Conservation (phyloP, 345 rosid species). For the Aquilaria sinensis region DNA sequence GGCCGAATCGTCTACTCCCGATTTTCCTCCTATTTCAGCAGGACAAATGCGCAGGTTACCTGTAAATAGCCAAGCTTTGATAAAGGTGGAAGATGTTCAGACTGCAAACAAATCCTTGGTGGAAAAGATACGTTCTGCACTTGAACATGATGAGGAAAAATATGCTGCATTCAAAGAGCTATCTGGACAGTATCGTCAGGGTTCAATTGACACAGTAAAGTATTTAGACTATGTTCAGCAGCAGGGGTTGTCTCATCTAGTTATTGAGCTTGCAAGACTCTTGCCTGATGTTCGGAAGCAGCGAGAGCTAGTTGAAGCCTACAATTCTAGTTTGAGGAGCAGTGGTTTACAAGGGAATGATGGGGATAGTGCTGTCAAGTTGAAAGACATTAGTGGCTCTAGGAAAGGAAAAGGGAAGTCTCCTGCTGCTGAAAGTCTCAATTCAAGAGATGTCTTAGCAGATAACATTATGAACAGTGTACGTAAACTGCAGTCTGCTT, state of each 20-base stretch:
- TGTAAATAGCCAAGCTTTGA: constrained; percentile 24
- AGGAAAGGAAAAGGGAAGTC: constrained; percentile 42
- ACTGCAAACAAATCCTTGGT: constrained; percentile 78
- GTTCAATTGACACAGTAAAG: constrained; percentile 46
- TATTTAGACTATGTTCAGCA: constrained; percentile 65
- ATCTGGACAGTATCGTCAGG: constrained; percentile 79
- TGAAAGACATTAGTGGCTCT: constrained; percentile 20
- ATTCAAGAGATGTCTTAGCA: constrained; percentile 45
- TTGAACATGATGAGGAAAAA: constrained; percentile 62
- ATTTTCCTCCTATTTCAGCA: constrained; percentile 83
- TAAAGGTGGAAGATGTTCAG: constrained; percentile 46
- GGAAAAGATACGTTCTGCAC: constrained; percentile 68
- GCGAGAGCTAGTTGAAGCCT: constrained; percentile 68
- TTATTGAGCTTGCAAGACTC: constrained; percentile 76
- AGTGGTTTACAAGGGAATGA: constrained; percentile 26
- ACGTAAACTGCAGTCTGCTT: constrained; percentile 46
- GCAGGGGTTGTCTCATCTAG: constrained; percentile 69
- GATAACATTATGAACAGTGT: constrained; percentile 51
- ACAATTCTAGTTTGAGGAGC: constrained; percentile 39
- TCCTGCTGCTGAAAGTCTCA: constrained; percentile 27
- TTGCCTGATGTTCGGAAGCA: constrained; percentile 82
- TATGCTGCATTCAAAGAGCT: constrained; percentile 61
- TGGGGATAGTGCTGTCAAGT: constrained; percentile 12
- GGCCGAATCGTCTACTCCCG: constrained; percentile 31
- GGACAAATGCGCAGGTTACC: constrained; percentile 30